Evolutionary conservation across 2,329 filamentous ascomycete genomes (phyloP).

Genomic region (Xylaria sp.): DNA sequence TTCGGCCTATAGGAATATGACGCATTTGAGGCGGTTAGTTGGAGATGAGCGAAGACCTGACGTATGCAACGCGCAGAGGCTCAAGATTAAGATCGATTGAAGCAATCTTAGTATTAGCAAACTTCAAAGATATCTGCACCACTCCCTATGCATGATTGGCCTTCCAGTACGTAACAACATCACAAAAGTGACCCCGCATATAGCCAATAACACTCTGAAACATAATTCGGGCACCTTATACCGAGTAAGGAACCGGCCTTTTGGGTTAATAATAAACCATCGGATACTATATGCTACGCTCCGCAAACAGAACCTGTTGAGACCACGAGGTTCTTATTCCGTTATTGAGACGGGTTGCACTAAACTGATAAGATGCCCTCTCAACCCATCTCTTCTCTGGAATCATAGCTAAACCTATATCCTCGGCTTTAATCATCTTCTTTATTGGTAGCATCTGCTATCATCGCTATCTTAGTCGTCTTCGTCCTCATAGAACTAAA

Average conservation of each 20-base stretch:
- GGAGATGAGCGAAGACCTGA: not conserved
- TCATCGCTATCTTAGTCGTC: no score
- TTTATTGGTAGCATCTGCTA: no score
- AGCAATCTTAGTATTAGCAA: not conserved
- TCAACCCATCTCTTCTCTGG: no score
- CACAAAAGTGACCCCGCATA: no score
- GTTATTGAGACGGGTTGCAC: not conserved
- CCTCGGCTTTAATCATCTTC: no score
- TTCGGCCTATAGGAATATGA: not conserved
- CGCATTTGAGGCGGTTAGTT: not conserved
- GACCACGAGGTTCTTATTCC: not conserved
- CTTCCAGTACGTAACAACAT: not conserved
- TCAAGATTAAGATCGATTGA: no score
- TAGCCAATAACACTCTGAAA: no score
- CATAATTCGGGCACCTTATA: no score
- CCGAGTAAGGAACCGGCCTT: no score
- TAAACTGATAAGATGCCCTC: not conserved
- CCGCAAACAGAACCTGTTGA: not conserved
- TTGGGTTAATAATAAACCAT: not conserved
- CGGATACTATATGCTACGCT: not conserved
- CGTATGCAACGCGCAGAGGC: no score
- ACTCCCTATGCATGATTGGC: not conserved
- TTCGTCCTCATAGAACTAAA: no score
- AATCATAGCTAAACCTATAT: no score
- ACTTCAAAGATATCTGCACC: not conserved